Evolutionary conservation across 176 grass and related monocot species (phyloP).

Genomic region (Calamus simplicifolius): DNA sequence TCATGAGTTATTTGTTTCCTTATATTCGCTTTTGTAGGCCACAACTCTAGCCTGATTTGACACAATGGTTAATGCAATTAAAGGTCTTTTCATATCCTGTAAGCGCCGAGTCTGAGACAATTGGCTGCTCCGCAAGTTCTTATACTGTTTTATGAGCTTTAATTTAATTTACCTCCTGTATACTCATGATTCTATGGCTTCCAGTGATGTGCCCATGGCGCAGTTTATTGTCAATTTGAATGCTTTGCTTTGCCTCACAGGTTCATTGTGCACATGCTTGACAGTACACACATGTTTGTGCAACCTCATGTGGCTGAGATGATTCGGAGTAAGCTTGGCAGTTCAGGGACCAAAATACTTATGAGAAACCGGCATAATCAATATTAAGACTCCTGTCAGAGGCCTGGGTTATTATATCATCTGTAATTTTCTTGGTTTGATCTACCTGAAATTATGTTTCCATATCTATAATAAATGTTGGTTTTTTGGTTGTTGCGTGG

Average conservation of each 20-base stretch:
- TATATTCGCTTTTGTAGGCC: too few relatives aligned
- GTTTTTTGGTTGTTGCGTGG: too few relatives aligned
- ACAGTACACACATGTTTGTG: constrained; percentile 82
- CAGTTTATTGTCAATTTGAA: constrained; percentile 88
- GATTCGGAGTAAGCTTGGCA: constrained; percentile 66
- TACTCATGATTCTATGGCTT: not conserved
- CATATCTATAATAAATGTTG: too few relatives aligned
- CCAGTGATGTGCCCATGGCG: constrained; percentile 76
- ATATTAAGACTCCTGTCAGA: too few relatives aligned
- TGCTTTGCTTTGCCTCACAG: constrained; percentile 60
- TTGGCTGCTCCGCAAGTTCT: not conserved
- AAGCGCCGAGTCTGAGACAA: not conserved
- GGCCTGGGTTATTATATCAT: too few relatives aligned
- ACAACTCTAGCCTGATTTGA: too few relatives aligned
- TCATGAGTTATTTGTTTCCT: too few relatives aligned
- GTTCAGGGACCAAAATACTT: constrained; percentile 86
- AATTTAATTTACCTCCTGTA: not conserved
- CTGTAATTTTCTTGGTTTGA: too few relatives aligned
- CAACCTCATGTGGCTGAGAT: constrained; percentile 56
- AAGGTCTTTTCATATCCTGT: constrained; percentile 93
- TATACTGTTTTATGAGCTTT: not conserved
- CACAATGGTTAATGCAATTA: constrained; percentile 81
- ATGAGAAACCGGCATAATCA: constrained; percentile 61
- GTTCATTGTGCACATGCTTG: constrained; percentile 85
- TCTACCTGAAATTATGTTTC: too few relatives aligned